phyloP scores from a whole-genome alignment of 177 flowering plant species.

The Vitis hybrid region DNA sequence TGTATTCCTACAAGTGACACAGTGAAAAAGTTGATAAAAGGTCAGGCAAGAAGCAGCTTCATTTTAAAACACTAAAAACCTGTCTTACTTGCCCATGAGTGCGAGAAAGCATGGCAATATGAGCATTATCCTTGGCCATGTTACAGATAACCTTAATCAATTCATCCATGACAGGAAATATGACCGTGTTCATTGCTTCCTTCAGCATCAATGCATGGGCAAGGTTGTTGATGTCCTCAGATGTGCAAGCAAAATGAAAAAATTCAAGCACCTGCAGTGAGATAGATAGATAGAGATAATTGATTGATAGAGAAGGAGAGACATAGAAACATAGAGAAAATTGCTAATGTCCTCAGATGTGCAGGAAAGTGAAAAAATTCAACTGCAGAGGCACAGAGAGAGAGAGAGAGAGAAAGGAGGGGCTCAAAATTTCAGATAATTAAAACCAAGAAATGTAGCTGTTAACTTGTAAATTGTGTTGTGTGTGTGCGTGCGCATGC shows the following conservation, averaged over 20 bases:
- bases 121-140: constrained; percentile 69
- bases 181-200: constrained; percentile 53
- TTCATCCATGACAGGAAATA: constrained; percentile 71
- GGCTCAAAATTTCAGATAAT: too few relatives aligned
- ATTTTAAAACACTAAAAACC: background rate
- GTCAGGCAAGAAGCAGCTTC: background rate
- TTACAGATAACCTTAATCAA: constrained; percentile 52
- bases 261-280: constrained; percentile 78
- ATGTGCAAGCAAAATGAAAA: constrained; percentile 95
- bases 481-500: too few relatives aligned
- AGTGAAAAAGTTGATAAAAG: background rate
- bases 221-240: constrained; percentile 95
- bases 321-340: background rate
- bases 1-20: background rate
- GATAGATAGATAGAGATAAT: constrained; percentile 2
- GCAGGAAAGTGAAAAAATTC: too few relatives aligned
- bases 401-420: too few relatives aligned
- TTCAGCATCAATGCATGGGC: constrained; percentile 92
- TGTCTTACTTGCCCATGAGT: constrained; percentile 90
- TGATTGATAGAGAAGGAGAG: background rate
- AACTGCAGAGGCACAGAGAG: too few relatives aligned
- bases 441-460: too few relatives aligned
- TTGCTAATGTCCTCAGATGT: too few relatives aligned
- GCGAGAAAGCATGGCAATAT: constrained; percentile 88
- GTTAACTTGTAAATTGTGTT: too few relatives aligned